Evolutionary conservation across 2,329 filamentous ascomycete species (phyloP).

Genomic region (Phialocephala subalpina): DNA sequence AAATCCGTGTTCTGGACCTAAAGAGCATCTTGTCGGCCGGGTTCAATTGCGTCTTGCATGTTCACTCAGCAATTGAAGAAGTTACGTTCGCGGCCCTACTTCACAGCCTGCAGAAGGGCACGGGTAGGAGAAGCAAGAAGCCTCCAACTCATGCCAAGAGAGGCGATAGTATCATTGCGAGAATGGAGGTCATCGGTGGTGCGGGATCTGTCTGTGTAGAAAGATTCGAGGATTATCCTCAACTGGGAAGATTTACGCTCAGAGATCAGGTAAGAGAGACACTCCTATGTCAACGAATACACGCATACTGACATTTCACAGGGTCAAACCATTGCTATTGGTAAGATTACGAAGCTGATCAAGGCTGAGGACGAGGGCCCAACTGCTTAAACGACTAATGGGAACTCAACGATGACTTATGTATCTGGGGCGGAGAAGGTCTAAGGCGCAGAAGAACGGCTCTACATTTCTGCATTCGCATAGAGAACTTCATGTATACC

Average conservation of each 20-base stretch:
- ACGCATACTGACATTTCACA: conserved; percentile 50
- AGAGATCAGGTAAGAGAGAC: conserved; percentile 75
- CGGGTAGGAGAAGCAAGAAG: conserved; percentile 89
- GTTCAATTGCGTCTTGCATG: conserved; percentile 97
- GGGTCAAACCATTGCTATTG: conserved; percentile 99
- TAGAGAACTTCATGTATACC: conserved; percentile 17
- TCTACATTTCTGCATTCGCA: conserved; percentile 15
- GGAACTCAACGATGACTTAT: conserved; percentile 9
- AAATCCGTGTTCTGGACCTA: conserved; percentile 93
- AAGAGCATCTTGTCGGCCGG: conserved; percentile 94
- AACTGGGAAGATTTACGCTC: conserved; percentile 89
- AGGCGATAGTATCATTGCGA: conserved; percentile 86
- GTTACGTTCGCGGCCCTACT: conserved; percentile 89
- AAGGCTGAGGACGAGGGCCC: conserved; percentile 45
- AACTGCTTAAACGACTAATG: conserved; percentile 33
- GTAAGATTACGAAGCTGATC: conserved; percentile 95
- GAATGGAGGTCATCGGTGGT: conserved; percentile 85
- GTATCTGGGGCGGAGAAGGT: conserved; percentile 6
- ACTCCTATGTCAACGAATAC: conserved; percentile 25
- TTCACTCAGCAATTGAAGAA: conserved; percentile 97
- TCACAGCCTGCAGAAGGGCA: conserved; percentile 96
- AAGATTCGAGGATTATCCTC: conserved; percentile 93
- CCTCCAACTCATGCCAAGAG: conserved; percentile 89
- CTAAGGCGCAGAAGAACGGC: not conserved
- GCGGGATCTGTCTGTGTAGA: conserved; percentile 92